These are phyloP conservation scores for Nemophila menziesii DNA, from an alignment of 257 asterid genomes.

Conservation along the genomic window DNA sequence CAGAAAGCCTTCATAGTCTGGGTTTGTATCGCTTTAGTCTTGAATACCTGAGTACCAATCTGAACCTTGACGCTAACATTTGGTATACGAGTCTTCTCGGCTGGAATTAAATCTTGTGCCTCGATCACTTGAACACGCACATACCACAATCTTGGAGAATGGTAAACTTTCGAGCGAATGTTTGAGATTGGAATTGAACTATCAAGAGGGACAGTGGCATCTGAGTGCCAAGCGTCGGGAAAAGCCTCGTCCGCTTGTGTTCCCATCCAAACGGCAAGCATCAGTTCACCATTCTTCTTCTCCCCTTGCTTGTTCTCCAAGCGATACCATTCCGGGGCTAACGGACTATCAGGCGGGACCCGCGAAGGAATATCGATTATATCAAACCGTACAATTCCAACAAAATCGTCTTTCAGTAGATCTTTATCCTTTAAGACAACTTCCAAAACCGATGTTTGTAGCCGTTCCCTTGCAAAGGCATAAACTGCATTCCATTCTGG, in stretches of 20 bases:
- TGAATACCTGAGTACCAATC: slow-evolving; percentile 61
- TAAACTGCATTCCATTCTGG: slow-evolving; percentile 88
- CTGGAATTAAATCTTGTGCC: slow-evolving; percentile 61
- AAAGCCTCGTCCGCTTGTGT: slow-evolving; percentile 98
- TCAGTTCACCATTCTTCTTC: slow-evolving; percentile 59
- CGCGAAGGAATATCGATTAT: slow-evolving; percentile 69
- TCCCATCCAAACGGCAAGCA: slow-evolving; percentile 93
- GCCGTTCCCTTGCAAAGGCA: slow-evolving; percentile 61
- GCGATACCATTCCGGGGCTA: slow-evolving; percentile 92
- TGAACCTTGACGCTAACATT: slow-evolving; percentile 56
- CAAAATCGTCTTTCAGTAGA: slow-evolving; percentile 60
- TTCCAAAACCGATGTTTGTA: slow-evolving; percentile 65
- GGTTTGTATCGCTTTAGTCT: slow-evolving; percentile 48
- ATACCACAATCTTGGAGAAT: slow-evolving; percentile 80
- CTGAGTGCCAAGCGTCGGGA: slow-evolving; percentile 90
- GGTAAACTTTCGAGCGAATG: slow-evolving; percentile 80
- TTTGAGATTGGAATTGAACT: slow-evolving; percentile 35
- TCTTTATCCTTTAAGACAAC: slow-evolving; percentile 66
- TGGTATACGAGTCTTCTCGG: slow-evolving; percentile 46
- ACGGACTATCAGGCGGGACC: slow-evolving; percentile 91
- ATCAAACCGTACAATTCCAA: slow-evolving; percentile 52
- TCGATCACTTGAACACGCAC: slow-evolving; percentile 72
- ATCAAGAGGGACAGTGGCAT: slow-evolving; percentile 39
- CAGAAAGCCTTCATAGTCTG: slow-evolving; percentile 45
- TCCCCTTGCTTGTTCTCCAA: slow-evolving; percentile 62